These are phyloP conservation scores for Capronia epimyces DNA, from an alignment of 2,329 filamentous ascomycete genomes.

Conservation along the genomic window DNA sequence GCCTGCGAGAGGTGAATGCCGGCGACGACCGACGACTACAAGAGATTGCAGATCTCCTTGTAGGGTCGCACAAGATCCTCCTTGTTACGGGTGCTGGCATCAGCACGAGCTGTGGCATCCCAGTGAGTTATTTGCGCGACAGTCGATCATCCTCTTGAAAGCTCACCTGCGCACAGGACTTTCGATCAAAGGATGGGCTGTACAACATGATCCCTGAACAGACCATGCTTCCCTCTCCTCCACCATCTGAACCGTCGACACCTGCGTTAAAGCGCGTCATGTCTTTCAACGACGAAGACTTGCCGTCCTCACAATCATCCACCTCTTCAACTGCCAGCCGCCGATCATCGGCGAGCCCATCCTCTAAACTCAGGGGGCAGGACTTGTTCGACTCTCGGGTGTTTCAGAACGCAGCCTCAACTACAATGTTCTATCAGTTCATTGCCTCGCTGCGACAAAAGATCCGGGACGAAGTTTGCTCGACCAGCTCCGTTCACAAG, in stretches of 20 bases:
- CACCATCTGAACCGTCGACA: slow-evolving; percentile 24
- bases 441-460: slow-evolving; percentile 62
- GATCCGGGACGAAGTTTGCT: slow-evolving; percentile 51
- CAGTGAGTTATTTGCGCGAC: slow-evolving; percentile 46
- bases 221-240: slow-evolving; percentile 37
- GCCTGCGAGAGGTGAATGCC: slow-evolving; percentile 31
- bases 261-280: slow-evolving; percentile 16
- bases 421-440: slow-evolving; percentile 67
- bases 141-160: slow-evolving; percentile 1
- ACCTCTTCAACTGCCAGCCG: slow-evolving; percentile 36
- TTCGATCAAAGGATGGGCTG: slow-evolving; percentile 55
- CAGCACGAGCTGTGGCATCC: slow-evolving; percentile 70
- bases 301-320: slow-evolving; percentile 39
- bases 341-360: slow-evolving; percentile 32
- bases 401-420: slow-evolving; percentile 62
- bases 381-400: slow-evolving; percentile 67
- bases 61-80: slow-evolving; percentile 63
- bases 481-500: slow-evolving; percentile 60
- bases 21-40: slow-evolving; percentile 54
- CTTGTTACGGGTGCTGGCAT: slow-evolving; percentile 69
- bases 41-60: slow-evolving; percentile 58
- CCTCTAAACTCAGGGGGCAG: slow-evolving; percentile 57
- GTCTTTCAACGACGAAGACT: slow-evolving; percentile 44
- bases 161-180: slow-evolving; percentile 26
- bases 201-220: slow-evolving; percentile 64